phyloP scores from a whole-genome alignment of 257 asterid genomes.

The Orobanche coerulescens region DNA sequence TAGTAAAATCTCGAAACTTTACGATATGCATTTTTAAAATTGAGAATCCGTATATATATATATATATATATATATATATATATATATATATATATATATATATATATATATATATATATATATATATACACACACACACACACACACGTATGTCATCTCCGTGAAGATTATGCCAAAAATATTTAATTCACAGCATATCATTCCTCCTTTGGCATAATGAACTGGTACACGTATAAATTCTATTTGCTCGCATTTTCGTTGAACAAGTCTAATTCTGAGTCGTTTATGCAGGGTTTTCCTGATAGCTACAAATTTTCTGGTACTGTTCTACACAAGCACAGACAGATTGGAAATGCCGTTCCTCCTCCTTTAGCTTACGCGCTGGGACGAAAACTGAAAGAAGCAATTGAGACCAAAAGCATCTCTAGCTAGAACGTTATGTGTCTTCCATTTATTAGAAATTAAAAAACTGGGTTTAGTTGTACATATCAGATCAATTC shows the following conservation, averaged over 20 bases:
- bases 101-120: too few relatives aligned
- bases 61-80: too few relatives aligned
- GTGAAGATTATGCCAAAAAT: too few relatives aligned
- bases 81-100: too few relatives aligned
- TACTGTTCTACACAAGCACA: conserved; percentile 56
- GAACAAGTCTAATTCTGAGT: not conserved
- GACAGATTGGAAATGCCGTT: conserved; percentile 95
- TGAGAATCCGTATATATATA: too few relatives aligned
- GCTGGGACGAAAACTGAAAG: conserved; percentile 73
- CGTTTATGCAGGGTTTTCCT: conserved; percentile 61
- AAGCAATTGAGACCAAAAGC: conserved; percentile 48
- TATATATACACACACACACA: too few relatives aligned
- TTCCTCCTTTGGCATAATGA: too few relatives aligned
- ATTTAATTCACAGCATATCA: too few relatives aligned
- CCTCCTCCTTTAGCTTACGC: conserved; percentile 95
- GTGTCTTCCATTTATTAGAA: not conserved
- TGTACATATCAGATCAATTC: not conserved
- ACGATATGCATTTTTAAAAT: too few relatives aligned
- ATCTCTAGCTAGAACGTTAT: not conserved
- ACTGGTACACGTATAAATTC: not conserved
- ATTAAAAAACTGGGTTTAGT: not conserved
- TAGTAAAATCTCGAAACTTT: too few relatives aligned
- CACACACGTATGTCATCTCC: too few relatives aligned
- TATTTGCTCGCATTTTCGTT: too few relatives aligned
- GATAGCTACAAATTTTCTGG: conserved; percentile 73